Evolutionary conservation across 1,284 basidiomycete species (phyloP), one percentile per base, ranked within the genome.

Genomic region (Melanopsichium pennsylvanicum): DNA sequence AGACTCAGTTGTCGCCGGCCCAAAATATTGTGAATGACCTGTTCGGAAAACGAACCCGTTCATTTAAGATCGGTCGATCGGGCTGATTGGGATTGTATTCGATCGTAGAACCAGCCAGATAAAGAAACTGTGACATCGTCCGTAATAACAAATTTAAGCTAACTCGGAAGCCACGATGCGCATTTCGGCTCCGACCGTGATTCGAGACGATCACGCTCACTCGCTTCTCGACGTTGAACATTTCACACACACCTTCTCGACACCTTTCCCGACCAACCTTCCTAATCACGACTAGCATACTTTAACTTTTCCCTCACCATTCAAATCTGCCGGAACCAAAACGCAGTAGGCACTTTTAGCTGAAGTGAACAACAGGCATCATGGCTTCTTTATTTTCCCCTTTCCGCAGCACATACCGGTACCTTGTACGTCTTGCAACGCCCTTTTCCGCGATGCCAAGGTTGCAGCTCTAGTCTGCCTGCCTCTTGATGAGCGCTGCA

Each of bases 371-470:
- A 22, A 4, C 8, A 19, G 16, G n/a, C 57, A 66, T 37, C 16
- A 66, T 66, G 59, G 62, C 63, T n/a, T 63, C 72, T n/a, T 50
- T 70, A 29, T 70, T 69, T 59, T 68, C 61, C 26, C 76, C 77
- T 15, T 68, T 78, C 47, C 57, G 70, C 23, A 73, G 55, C 63
- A 76, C 75, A 48, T 72, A 70, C 52, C 62, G 71, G 49, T 79
- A 78, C 59, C 61, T 79, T 38, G 76, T 76, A 55, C 18, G 75
- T 76, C 25, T 26, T 18, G n/a, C 21, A n/a, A n/a, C n/a, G n/a
- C n/a, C n/a, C n/a, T n/a, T n/a, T n/a, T n/a, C n/a, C n/a, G n/a
- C n/a, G n/a, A n/a, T n/a, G n/a, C n/a, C n/a, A n/a, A n/a, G n/a
- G n/a, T n/a, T n/a, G n/a, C n/a, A n/a, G n/a, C n/a, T n/a, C n/a